Base-by-base conservation (phyloP, 805 yeast species). In the Yamadazyma akitaensis region DNA sequence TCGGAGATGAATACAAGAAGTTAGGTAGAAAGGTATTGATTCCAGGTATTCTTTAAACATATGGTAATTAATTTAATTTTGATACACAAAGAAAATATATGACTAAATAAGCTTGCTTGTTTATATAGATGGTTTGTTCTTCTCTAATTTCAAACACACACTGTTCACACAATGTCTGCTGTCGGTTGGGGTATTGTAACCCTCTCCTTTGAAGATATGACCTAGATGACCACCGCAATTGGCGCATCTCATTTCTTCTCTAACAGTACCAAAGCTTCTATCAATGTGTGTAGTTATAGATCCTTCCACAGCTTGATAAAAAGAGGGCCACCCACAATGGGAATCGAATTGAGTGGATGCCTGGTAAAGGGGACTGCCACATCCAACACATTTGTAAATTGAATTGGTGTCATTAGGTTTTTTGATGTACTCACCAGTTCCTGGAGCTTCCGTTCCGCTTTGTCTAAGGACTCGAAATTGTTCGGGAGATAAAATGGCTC, bases 241-340 rank as follows among this genome's bases (percentile, higher is more conserved):
- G 11, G 83, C 71, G 62, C 99, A 94, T 51, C 85, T 75, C 84
- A 94, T 91, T 63, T 94, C 99, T 11, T 82, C 88, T 51, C 99
- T 76, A 12, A 70, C 72, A 94, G 85, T 90, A 0, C 98, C 98
- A 42, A 69, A 66, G 7, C 84, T 64, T 0, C 47, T 57, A 63
- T 94, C 99, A 16, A 70, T 74, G 48, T 76, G 66, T 11, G 84
- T 72, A 17, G 65, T 74, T 34, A 94, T 75, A 5, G 96, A 75
- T 0, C 90, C 91, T 0, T 96, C 95, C 34, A 88, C 70, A 0
- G 96, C 97, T 48, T 88, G 85, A 64, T 84, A 92, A 65, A 94
- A 94, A 0, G 97, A 91, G 1, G 99, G 99, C 99, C 99, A 94
- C 2, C 99, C 99, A 65, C 99, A 94, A 44, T 89, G 89, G 11